These are phyloP conservation scores for Arctium lappa DNA, from an alignment of 129 eudicot species.

Conservation along the genomic window DNA sequence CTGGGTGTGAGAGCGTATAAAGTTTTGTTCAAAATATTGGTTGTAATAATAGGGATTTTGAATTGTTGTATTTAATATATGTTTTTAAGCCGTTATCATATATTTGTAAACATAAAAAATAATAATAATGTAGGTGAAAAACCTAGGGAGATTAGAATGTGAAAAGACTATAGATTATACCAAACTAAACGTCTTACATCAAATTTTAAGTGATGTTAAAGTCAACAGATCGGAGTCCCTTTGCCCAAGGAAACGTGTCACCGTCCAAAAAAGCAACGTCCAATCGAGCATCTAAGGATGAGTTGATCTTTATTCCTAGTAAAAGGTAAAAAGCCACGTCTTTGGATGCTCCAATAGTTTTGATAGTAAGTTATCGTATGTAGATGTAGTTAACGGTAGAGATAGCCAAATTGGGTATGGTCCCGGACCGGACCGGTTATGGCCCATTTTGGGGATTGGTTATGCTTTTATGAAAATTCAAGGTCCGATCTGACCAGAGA, in stretches of 20 bases:
- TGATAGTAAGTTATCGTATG: neutral
- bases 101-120: neutral
- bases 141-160: neutral
- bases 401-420: too few relatives aligned
- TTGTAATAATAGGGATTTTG: neutral
- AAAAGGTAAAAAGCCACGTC: neutral
- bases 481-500: too few relatives aligned
- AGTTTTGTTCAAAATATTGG: too few relatives aligned
- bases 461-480: too few relatives aligned
- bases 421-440: too few relatives aligned
- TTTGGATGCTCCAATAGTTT: neutral
- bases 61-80: neutral
- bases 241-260: neutral
- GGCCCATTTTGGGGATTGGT: too few relatives aligned
- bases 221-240: neutral
- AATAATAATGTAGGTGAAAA: neutral
- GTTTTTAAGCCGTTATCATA: neutral
- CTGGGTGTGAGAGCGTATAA: too few relatives aligned
- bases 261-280: neutral
- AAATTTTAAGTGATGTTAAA: neutral
- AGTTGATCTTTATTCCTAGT: neutral
- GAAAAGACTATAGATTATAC: neutral
- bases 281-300: neutral
- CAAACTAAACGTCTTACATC: neutral
- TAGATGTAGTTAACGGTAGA: too few relatives aligned